Conservation (phyloP, 1,139 yeast species). For the Geotrichum candidum region DNA sequence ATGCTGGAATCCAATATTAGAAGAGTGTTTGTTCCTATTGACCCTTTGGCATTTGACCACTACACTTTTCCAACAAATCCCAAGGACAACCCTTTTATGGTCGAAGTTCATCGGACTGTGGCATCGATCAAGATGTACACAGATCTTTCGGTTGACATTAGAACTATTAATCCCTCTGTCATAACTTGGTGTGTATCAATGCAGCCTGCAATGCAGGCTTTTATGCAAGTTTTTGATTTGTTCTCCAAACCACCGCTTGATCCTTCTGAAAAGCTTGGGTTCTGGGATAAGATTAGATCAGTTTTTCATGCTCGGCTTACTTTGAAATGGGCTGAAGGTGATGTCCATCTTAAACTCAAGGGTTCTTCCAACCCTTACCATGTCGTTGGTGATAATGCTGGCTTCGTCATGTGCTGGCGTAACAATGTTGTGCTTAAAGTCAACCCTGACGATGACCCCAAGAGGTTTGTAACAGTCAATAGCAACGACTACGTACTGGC, state of each 20-base stretch:
- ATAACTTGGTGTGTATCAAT: slow-evolving; percentile 84
- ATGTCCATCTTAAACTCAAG: slow-evolving; percentile 49
- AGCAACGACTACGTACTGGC: slow-evolving; percentile 67
- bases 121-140: slow-evolving; percentile 70
- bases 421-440: slow-evolving; percentile 55
- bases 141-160: slow-evolving; percentile 50
- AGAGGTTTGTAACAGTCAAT: slow-evolving; percentile 54
- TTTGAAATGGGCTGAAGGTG: slow-evolving; percentile 46
- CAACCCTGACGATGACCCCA: slow-evolving; percentile 58
- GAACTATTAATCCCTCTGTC: slow-evolving; percentile 55
- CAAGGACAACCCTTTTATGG: slow-evolving; percentile 41
- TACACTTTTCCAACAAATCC: slow-evolving; percentile 31
- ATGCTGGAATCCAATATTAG: slow-evolving; percentile 48
- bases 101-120: slow-evolving; percentile 69
- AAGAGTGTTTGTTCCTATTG: slow-evolving; percentile 57
- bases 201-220: slow-evolving; percentile 78
- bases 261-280: slow-evolving; percentile 77
- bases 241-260: slow-evolving; percentile 79
- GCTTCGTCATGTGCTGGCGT: slow-evolving; percentile 75
- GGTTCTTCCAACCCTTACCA: slow-evolving; percentile 76
- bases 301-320: slow-evolving; percentile 51
- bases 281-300: slow-evolving; percentile 66
- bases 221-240: slow-evolving; percentile 72
- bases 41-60: slow-evolving; percentile 39
- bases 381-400: slow-evolving; percentile 63